Evolutionary conservation across 2,329 filamentous ascomycete genomes (phyloP), one percentile per base, ranked within the genome.

Genomic region (Juglanconis oblonga): DNA sequence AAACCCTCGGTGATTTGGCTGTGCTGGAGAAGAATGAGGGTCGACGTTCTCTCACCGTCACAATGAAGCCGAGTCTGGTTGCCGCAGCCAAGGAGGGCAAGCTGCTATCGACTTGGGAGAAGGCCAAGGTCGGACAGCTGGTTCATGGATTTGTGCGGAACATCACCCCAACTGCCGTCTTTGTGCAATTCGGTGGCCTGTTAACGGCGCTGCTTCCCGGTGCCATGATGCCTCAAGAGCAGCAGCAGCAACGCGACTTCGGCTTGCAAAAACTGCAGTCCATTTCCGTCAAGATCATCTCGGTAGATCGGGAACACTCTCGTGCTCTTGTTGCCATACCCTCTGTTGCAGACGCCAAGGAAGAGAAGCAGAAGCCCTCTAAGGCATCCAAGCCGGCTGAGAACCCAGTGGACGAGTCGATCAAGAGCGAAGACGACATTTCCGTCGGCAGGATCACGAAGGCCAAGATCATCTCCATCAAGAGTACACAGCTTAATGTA

Each of bases 401-500:
- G 36, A 78, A 80, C 50, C 71, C 78, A 3, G 76, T 93, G 6
- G 91, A 96, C 67, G 77, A 81, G 7, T 79, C 77, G 4, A 80
- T 91, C 61, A 79, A 77, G 38, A 83, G 85, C 6, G 79, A 89
- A n/a, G 85, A 87, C 50, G 91, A 97, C 65, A 83, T 97, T 52
- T 79, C 79, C 1, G 79, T 92, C 35, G 94, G 94, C 56, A 88
- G 83, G 65, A 72, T 89, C 51, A 87, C 87, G 7, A 92, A 90
- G 70, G 94, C 90, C 44, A 88, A 83, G 67, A 85, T 99, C 49
- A 84, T 85, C n/a, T 91, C 91, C 0, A 79, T 97, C 70, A 97
- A 96, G 74, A 88, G 88, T 52, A 97, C 94, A 0, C 95, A 99
- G 72, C 79, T 98, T 58, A 98, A 98, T 66, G 92, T 99, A 5